Conservation (phyloP, 116 monocot species). For the Cymodocea nodosa region DNA sequence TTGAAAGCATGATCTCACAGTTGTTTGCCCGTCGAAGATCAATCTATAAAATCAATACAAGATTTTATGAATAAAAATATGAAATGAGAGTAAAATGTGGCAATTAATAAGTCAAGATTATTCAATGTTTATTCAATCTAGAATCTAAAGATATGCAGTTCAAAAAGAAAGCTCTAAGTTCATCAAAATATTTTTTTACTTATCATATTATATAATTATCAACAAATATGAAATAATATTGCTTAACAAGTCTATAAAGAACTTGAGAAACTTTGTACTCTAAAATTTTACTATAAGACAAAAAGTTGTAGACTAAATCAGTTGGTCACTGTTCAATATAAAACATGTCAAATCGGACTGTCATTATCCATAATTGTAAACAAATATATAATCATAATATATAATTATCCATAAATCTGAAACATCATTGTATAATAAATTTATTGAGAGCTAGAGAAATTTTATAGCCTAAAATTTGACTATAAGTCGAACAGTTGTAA, state of each 20-base stretch:
- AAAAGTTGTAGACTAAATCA: no score
- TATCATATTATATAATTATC: no score
- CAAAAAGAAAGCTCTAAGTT: not conserved
- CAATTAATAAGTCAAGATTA: not conserved
- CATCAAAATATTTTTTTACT: not conserved
- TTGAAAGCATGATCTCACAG: conserved; percentile 94
- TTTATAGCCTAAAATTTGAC: no score
- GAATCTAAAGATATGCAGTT: not conserved
- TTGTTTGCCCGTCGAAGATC: conserved; percentile 83
- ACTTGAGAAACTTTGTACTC: not conserved
- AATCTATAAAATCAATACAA: conserved; percentile 33
- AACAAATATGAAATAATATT: not conserved
- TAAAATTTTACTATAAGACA: no score
- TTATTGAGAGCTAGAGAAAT: not conserved
- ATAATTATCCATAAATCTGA: not conserved
- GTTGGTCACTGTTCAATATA: no score
- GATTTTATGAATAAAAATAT: not conserved
- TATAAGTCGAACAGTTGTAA: no score
- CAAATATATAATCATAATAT: not conserved
- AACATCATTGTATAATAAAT: not conserved
- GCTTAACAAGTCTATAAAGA: not conserved
- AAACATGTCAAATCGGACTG: no score
- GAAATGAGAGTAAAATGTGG: not conserved
- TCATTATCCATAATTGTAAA: no score
- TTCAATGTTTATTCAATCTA: not conserved